Evolutionary conservation across 1,284 basidiomycete species (phyloP), one percentile per base, ranked within the genome.

Genomic region (Tetrapyrgos nigripes): DNA sequence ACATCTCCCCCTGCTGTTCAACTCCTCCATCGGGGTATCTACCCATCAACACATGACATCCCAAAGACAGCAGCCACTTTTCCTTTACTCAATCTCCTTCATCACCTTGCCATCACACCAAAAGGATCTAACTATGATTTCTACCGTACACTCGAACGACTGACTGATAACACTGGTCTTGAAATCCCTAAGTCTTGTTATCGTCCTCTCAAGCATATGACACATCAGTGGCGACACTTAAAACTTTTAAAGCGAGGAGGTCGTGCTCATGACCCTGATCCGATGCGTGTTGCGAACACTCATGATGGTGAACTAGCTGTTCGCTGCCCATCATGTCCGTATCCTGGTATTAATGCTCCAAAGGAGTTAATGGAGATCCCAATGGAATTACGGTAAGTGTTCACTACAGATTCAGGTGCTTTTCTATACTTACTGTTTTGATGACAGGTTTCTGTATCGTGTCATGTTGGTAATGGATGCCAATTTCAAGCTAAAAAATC

Each of bases 221-320:
- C 70, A 2, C 62, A 66, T 2, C 59, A 73, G 53, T 75, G 67
- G 66, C 61, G 70, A 3, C 69, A 77, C 54, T 28, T 77, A 4
- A 63, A 68, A 29, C 58, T 69, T 40, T 40, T 75, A 17, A 77
- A 76, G 55, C 58, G 69, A 8, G 66, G 68, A 17, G 73, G 72
- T 1, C 71, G 77, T 53, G 60, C 4, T n/a, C 5, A 8, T 40
- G 11, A 28, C 21, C 9, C 10, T 24, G 45, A 47, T 37, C 35
- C n/a, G 35, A 10, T n/a, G 10, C 23, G 21, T 24, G 21, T 47
- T 26, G 21, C 9, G 10, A 28, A 9, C 4, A 47, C 45, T 5
- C 19, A 24, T 5, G 45, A 47, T 14, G 45, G 45, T 17, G 45
- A 11, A n/a, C 21, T 47, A 23, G 45, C 45, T 24, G 17, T 47